Evolutionary conservation across 73 alveolate species (phyloP).

Genomic region (Paramecium primaurelia): DNA sequence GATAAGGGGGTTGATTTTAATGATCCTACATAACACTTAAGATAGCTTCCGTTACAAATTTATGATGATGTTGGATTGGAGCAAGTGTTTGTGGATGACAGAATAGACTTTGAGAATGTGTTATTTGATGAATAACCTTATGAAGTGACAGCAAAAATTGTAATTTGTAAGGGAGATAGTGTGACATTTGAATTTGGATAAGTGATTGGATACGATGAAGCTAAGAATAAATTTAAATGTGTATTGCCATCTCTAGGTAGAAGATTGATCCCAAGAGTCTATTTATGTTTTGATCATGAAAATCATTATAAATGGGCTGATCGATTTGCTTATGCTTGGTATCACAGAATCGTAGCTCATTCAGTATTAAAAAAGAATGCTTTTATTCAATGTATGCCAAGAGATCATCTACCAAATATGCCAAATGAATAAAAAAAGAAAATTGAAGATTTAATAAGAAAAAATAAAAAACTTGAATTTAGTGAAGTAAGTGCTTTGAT

Average conservation of each 20-base stretch:
- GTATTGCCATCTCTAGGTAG: background rate
- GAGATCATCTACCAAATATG: constrained; percentile 46
- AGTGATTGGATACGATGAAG: constrained; percentile 49
- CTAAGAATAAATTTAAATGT: constrained; percentile 9
- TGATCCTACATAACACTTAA: constrained; percentile 22
- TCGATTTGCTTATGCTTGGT: constrained; percentile 21
- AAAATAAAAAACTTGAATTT: constrained; percentile 29
- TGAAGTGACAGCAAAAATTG: constrained; percentile 16
- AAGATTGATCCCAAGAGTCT: constrained; percentile 7
- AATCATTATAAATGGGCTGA: constrained; percentile 15
- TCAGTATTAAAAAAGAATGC: background rate
- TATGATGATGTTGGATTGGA: constrained; percentile 59
- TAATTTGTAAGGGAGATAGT: background rate
- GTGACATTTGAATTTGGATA: constrained; percentile 22
- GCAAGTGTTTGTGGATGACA: constrained; percentile 5
- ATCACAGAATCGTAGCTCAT: background rate
- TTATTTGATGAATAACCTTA: constrained; percentile 37
- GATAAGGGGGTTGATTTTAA: constrained; percentile 57
- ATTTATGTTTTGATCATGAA: constrained; percentile 38
- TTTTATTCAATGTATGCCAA: constrained; percentile 33
- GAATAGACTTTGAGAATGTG: constrained; percentile 20
- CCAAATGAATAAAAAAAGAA: constrained; percentile 44
- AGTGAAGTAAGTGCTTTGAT: constrained; percentile 49
- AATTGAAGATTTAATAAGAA: constrained; percentile 30
- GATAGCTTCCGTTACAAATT: constrained; percentile 53